Conservation (phyloP, 805 yeast genomes). For the Sporopachydermia lactativora region DNA sequence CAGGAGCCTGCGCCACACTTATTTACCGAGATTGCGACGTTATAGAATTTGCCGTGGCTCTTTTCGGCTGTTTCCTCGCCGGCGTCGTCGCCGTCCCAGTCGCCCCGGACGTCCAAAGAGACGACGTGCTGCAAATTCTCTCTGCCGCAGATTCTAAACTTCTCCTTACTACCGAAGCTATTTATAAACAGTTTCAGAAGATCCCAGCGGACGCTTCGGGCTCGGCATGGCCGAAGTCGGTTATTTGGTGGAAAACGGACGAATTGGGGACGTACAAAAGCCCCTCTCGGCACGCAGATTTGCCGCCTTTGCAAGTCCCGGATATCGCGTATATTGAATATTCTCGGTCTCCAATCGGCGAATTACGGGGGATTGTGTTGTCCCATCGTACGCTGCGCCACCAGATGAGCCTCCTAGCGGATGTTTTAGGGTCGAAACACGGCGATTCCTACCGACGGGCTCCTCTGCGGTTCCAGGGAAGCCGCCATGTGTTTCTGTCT, state of each 20-base stretch:
- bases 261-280: conserved; percentile 66
- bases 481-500: conserved; percentile 43
- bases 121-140: conserved; percentile 61
- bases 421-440: conserved; percentile 54
- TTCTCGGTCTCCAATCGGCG: conserved; percentile 81
- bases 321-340: conserved; percentile 91
- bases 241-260: conserved; percentile 68
- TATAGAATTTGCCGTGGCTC: conserved; percentile 71
- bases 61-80: conserved; percentile 85
- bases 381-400: conserved; percentile 80
- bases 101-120: conserved; percentile 53
- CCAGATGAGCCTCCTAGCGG: conserved; percentile 68
- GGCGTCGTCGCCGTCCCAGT: conserved; percentile 93
- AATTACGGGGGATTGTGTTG: conserved; percentile 83
- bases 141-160: conserved; percentile 62
- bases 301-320: conserved; percentile 57
- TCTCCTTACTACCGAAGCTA: conserved; percentile 69
- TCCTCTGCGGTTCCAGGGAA: conserved; percentile 19
- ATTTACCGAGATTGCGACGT: conserved; percentile 77
- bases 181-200: conserved; percentile 61
- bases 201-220: conserved; percentile 23
- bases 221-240: conserved; percentile 55
- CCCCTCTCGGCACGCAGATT: conserved; percentile 39
- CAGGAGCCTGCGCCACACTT: conserved; percentile 73
- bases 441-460: conserved; percentile 18